These are phyloP conservation scores for Botryotinia globosa DNA, from an alignment of 2,329 filamentous ascomycete genomes.

Conservation along the genomic window DNA sequence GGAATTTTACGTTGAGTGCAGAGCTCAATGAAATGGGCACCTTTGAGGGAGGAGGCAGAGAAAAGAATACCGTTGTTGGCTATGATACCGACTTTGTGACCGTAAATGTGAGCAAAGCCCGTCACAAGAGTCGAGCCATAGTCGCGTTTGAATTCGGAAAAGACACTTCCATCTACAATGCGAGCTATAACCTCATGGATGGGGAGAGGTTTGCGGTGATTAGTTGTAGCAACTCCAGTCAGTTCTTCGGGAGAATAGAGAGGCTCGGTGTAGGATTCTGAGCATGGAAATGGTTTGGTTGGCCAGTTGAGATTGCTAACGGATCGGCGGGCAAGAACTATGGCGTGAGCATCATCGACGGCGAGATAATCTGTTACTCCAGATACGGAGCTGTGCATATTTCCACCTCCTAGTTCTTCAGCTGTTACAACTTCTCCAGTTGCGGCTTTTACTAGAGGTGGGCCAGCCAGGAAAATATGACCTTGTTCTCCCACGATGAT, in stretches of 20 bases:
- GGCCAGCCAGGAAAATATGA: slow-evolving; percentile 95
- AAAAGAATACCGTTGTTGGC: slow-evolving; percentile 97
- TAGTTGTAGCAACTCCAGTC: slow-evolving; percentile 83
- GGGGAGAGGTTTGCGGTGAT: slow-evolving; percentile 79
- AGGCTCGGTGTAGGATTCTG: slow-evolving; percentile 65
- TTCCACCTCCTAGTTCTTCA: slow-evolving; percentile 87
- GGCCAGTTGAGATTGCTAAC: slow-evolving; percentile 91
- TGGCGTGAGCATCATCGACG: slow-evolving; percentile 87
- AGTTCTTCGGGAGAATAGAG: slow-evolving; percentile 78
- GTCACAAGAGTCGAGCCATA: slow-evolving; percentile 90
- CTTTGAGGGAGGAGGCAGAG: slow-evolving; percentile 84
- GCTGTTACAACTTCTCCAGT: slow-evolving; percentile 89
- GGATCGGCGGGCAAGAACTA: slow-evolving; percentile 79
- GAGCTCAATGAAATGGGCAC: slow-evolving; percentile 94
- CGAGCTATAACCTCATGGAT: slow-evolving; percentile 90
- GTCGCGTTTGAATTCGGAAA: slow-evolving; percentile 90
- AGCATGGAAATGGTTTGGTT: slow-evolving; percentile 42
- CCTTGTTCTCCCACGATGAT: slow-evolving; percentile 95
- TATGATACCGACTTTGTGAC: slow-evolving; percentile 85
- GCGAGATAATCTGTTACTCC: slow-evolving; percentile 95
- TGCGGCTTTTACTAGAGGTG: slow-evolving; percentile 91
- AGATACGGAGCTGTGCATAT: slow-evolving; percentile 84
- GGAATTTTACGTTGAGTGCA: slow-evolving; percentile 88
- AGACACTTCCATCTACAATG: slow-evolving; percentile 85
- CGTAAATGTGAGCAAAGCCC: slow-evolving; percentile 86